Evolutionary conservation across 306 rosid genomes (phyloP), one percentile per base, ranked within the genome.

Genomic region (Medicago ruthenica): DNA sequence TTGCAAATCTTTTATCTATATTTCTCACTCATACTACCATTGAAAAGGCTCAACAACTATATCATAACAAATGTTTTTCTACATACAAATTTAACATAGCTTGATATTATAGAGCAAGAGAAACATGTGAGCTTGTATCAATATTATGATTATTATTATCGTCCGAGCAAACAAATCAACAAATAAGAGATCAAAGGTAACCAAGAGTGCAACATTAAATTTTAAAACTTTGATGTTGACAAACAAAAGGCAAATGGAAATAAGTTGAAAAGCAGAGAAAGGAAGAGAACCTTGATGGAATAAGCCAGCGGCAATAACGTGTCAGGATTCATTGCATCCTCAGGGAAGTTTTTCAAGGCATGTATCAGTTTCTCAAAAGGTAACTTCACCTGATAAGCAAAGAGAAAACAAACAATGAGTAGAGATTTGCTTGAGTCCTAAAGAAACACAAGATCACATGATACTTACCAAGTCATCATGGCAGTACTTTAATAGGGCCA

Each of bases 351-450:
- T 64, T 96, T 91, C 91, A 95, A 83, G 79, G 93, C 97, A 24
- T 92, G 97, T 65, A 95, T 88, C 72, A 95, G 92, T 83, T 92
- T 95, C 86, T 95, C 99, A 20, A 96, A 96, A n/a, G 99, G 99
- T 79, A 96, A 77, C 73, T 90, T 95, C 82, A 85, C 57, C 99
- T 95, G 87, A 73, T 1, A 74, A 78, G 41, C 36, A 54, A 84
- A 81, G 17, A 31, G 17, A 62, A 27, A 76, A 78, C 15, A 27
- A 67, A 48, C 66, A 68, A 75, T 80, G 75, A 80, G 79, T 60
- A 67, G 47, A 53, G 27, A 65, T 20, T 67, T 13, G 16, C 51
- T 67, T 27, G 40, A 22, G 47, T 67, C 18, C 17, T 54, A 76
- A 81, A 67, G 3, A 63, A 58, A 81, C 50, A 65, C 12, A 73